Percentiles rank a stretch among this genome's conserved stretches.
phyloP scores from a whole-genome alignment of 176 grass and related monocot genomes.

The Zoysia japonica region DNA sequence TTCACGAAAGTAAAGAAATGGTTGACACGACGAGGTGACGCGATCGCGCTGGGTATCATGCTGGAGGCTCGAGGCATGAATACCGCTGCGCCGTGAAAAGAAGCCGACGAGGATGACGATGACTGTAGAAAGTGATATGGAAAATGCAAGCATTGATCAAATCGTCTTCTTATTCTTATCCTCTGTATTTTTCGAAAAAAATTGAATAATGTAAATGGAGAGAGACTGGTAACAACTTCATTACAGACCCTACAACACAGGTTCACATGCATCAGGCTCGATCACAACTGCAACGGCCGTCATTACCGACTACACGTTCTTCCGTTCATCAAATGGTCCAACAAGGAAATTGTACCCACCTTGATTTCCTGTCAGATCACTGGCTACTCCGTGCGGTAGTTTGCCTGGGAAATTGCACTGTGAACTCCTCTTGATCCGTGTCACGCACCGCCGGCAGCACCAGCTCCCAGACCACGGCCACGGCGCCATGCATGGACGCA shows the following conservation, averaged over 20 bases:
- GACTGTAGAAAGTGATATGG: too few species aligned
- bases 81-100: not conserved
- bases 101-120: not conserved
- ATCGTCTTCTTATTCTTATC: too few species aligned
- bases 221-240: conserved; percentile 18
- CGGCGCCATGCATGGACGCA: not conserved
- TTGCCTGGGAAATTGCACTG: not conserved
- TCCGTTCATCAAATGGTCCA: conserved; percentile 18
- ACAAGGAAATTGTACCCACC: not conserved
- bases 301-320: not conserved
- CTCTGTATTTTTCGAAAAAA: too few species aligned
- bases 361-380: too few species aligned
- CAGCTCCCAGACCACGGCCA: not conserved
- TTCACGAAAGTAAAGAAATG: conserved; percentile 23
- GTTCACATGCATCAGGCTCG: not conserved
- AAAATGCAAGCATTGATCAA: too few species aligned
- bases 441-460: not conserved
- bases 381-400: too few species aligned
- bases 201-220: not conserved
- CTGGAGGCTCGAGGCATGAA: not conserved
- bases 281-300: conserved; percentile 3
- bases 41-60: not conserved
- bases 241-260: not conserved
- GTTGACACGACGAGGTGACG: conserved; percentile 20
- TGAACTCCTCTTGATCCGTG: not conserved